Evolutionary conservation across 768 basidiomycete species (phyloP).

Genomic region (Piloderma croceum): DNA sequence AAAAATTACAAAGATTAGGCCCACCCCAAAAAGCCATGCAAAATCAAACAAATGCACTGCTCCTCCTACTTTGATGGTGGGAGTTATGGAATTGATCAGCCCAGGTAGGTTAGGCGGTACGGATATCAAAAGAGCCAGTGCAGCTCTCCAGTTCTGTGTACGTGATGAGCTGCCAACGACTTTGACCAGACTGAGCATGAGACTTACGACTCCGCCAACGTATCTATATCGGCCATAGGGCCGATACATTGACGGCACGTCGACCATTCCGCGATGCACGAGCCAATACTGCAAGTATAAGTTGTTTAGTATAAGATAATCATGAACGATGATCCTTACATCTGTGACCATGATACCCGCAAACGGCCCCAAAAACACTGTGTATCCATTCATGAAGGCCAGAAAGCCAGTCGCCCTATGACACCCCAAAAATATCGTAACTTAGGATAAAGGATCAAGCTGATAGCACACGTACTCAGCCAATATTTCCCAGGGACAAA

Average conservation of each 20-base stretch:
- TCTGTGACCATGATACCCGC: constrained; percentile 65
- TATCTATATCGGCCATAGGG: constrained; percentile 79
- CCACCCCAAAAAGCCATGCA: constrained; percentile 71
- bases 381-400: constrained; percentile 77
- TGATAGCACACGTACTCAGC: too few relatives aligned
- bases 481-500: constrained; percentile 87
- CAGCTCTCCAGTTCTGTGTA: constrained; percentile 75
- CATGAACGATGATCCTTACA: constrained; percentile 28
- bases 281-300: constrained; percentile 60
- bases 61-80: constrained; percentile 55
- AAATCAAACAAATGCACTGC: constrained; percentile 57
- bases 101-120: constrained; percentile 74
- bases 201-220: constrained; percentile 61
- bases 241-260: constrained; percentile 81
- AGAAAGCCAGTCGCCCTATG: constrained; percentile 67
- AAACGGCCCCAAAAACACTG: constrained; percentile 83
- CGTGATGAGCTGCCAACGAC: too few relatives aligned
- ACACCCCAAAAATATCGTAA: neutral
- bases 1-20: too few relatives aligned
- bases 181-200: too few relatives aligned
- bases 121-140: constrained; percentile 58
- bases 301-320: neutral
- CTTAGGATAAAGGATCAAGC: neutral
- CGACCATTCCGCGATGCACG: constrained; percentile 62
- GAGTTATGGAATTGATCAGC: constrained; percentile 68